phyloP scores from a whole-genome alignment of 2,329 filamentous ascomycete genomes.

The Parasarocladium wereldwijsianum region DNA sequence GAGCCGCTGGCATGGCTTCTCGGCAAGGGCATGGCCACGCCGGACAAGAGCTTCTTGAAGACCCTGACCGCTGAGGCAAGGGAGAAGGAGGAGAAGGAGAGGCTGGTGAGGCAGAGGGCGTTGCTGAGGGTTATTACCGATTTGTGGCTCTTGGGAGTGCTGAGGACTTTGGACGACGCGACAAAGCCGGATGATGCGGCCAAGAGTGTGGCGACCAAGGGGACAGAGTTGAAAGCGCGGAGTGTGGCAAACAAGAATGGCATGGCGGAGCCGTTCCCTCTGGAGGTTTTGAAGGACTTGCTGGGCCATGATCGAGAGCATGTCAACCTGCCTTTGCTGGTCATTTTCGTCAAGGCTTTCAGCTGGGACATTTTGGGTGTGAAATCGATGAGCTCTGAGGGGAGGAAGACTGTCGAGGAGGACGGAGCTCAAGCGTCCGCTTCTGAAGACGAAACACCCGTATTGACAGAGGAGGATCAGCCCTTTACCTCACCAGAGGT shows the following conservation, averaged over 20 bases:
- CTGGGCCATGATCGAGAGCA: conserved; percentile 90
- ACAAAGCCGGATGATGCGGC: conserved; percentile 48
- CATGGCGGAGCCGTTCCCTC: conserved; percentile 78
- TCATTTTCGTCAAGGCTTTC: conserved; percentile 92
- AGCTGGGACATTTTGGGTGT: conserved; percentile 89
- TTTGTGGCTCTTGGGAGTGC: conserved; percentile 81
- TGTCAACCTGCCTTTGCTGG: conserved; percentile 75
- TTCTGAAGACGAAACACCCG: conserved; percentile 15
- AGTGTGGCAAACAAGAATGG: conserved; percentile 40
- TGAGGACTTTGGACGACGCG: conserved; percentile 64
- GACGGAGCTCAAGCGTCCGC: conserved; percentile 50
- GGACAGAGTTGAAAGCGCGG: conserved; percentile 42
- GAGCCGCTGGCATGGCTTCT: conserved; percentile 85
- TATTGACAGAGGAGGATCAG: conserved; percentile 36
- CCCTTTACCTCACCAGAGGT: conserved; percentile 64
- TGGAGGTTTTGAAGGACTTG: conserved; percentile 95
- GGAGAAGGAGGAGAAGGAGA: conserved; percentile 92
- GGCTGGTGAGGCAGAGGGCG: conserved; percentile 70
- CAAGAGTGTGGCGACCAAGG: conserved; percentile 47
- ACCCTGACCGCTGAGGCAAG: conserved; percentile 63
- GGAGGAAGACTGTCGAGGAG: conserved; percentile 71
- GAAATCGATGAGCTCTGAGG: conserved; percentile 54
- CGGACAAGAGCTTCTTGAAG: conserved; percentile 75
- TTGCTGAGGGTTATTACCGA: conserved; percentile 86
- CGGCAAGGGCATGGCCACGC: conserved; percentile 78